Conservation (phyloP, 352 stramenopile genomes). For the Hyaloperonospora arabidopsidis region DNA sequence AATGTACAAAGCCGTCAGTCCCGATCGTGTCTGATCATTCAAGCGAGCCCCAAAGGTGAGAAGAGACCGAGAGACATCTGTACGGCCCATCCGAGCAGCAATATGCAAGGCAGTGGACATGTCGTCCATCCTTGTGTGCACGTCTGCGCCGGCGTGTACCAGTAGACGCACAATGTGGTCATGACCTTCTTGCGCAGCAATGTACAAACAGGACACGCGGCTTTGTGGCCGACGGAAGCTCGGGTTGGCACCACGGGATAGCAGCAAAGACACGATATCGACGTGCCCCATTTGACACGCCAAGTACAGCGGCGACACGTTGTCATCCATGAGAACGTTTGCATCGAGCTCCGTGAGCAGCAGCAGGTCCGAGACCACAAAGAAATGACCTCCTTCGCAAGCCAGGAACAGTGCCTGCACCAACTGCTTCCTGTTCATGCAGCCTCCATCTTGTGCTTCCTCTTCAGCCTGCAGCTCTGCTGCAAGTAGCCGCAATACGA, state of each 20-base stretch:
- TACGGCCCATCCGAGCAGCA: slow-evolving; percentile 69
- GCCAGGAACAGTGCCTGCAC: slow-evolving; percentile 72
- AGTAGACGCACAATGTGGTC: slow-evolving; percentile 49
- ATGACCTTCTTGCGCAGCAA: slow-evolving; percentile 77
- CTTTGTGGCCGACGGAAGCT: slow-evolving; percentile 54
- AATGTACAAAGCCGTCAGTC: slow-evolving; percentile 74
- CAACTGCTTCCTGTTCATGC: slow-evolving; percentile 21
- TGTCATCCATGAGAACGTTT: slow-evolving; percentile 73
- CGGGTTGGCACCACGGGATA: slow-evolving; percentile 47
- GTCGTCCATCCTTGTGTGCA: slow-evolving; percentile 71
- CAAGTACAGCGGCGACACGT: slow-evolving; percentile 73
- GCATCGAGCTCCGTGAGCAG: slow-evolving; percentile 43
- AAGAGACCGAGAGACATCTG: slow-evolving; percentile 41
- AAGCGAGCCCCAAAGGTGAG: slow-evolving; percentile 43
- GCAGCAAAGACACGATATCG: slow-evolving; percentile 47
- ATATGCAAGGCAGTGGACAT: slow-evolving; percentile 72
- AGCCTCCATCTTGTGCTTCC: slow-evolving; percentile 1
- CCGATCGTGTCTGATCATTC: slow-evolving; percentile 71
- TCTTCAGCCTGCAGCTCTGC: slow-evolving; percentile 23
- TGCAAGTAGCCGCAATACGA: slow-evolving; percentile 46
- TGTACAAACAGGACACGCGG: slow-evolving; percentile 71
- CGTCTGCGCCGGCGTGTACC: slow-evolving; percentile 37
- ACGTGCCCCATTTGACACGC: slow-evolving; percentile 79
- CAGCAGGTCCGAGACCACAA: slow-evolving; percentile 62
- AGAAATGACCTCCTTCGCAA: slow-evolving; percentile 60